A percentile compares a stretch with the other conserved stretches of the same genome.
Evolutionary conservation across 768 basidiomycete genomes (phyloP).

Genomic region (Suillus lakei): DNA sequence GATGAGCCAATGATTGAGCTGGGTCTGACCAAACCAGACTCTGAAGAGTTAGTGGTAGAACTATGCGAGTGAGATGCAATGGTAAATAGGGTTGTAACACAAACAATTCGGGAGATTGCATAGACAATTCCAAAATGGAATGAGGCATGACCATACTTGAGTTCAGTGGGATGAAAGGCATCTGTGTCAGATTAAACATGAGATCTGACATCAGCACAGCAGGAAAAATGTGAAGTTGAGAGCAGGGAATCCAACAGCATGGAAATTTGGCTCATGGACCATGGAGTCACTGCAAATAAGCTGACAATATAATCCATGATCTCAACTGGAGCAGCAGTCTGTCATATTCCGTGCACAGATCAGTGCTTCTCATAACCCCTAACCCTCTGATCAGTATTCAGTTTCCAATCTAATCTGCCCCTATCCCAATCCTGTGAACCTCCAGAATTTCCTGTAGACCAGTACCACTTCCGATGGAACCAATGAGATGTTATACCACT

Average conservation of each 20-base stretch:
- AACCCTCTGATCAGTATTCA: no score
- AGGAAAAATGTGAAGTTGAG: background rate
- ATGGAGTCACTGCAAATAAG: background rate
- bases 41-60: background rate
- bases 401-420: no score
- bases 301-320: background rate
- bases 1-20: background rate
- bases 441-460: no score
- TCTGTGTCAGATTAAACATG: background rate
- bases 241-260: background rate
- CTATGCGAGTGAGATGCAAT: background rate
- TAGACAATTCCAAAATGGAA: background rate
- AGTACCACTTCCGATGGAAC: no score
- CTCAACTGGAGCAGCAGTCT: background rate
- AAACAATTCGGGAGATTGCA: background rate
- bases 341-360: no score
- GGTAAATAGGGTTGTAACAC: background rate
- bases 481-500: no score
- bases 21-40: background rate
- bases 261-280: background rate
- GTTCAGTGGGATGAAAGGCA: background rate
- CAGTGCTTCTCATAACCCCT: no score
- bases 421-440: no score
- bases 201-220: background rate
- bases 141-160: no score